phyloP scores from a whole-genome alignment of 305 asterid species.

The Fraxinus xanthoxyloides region DNA sequence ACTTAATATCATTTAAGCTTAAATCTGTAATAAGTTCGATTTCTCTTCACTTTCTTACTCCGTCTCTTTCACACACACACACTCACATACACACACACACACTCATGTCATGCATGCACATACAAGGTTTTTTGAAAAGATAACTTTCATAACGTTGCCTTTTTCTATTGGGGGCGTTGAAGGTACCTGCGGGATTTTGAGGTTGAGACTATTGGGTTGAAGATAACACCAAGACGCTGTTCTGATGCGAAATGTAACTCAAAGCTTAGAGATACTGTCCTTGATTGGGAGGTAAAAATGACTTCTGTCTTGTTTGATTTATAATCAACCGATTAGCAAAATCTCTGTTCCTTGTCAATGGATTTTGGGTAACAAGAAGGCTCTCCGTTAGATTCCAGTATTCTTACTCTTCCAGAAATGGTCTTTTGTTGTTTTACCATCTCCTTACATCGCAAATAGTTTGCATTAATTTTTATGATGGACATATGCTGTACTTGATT shows the following conservation, averaged over 20 bases:
- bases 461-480: neutral
- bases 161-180: slow-evolving; percentile 11
- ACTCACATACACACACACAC: neutral
- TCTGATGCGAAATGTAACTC: slow-evolving; percentile 62
- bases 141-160: neutral
- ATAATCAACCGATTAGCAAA: neutral
- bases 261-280: slow-evolving; percentile 90
- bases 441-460: neutral
- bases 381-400: neutral
- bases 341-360: neutral
- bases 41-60: neutral
- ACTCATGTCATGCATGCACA: neutral
- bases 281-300: slow-evolving; percentile 89
- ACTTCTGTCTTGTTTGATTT: neutral
- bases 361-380: neutral
- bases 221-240: slow-evolving; percentile 81
- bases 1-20: slow-evolving; percentile 3
- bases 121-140: neutral
- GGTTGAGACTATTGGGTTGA: slow-evolving; percentile 87
- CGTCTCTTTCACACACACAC: neutral
- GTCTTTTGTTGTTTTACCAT: neutral
- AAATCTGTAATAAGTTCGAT: neutral
- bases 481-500: neutral
- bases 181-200: slow-evolving; percentile 93
- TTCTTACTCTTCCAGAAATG: neutral